A percentile compares a stretch with the other conserved stretches of the same genome.
Conservation (phyloP, 1,284 basidiomycete species). For the Xerocomus nothofagi region DNA sequence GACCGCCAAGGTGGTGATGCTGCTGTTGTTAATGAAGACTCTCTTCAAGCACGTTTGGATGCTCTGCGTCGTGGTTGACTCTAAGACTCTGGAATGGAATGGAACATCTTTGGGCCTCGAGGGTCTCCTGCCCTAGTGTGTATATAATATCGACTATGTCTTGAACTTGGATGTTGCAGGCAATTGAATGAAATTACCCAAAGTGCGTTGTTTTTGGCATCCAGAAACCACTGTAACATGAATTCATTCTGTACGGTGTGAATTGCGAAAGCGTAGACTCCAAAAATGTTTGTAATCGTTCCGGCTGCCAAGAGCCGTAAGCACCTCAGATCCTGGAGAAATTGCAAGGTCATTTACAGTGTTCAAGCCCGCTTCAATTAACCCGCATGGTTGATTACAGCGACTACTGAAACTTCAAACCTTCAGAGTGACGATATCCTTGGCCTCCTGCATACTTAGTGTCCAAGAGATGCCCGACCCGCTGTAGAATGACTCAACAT, state of each 20-base stretch:
- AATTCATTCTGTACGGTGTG: neutral
- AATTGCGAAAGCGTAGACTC: neutral
- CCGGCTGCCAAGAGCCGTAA: neutral
- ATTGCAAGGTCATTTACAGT: neutral
- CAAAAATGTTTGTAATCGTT: neutral
- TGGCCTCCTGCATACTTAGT: constrained; percentile 76
- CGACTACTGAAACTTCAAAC: constrained; percentile 36
- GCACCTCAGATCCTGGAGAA: neutral
- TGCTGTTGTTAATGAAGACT: constrained; percentile 77
- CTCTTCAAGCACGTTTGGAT: constrained; percentile 84
- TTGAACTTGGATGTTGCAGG: neutral
- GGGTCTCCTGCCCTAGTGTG: constrained; percentile 2
- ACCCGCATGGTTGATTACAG: neutral
- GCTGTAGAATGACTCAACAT: constrained; percentile 90
- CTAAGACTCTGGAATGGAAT: constrained; percentile 2
- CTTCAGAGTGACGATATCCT: constrained; percentile 65
- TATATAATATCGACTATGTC: neutral
- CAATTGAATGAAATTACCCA: neutral
- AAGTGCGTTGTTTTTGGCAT: neutral
- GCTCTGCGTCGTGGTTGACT: constrained; percentile 66
- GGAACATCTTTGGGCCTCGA: neutral
- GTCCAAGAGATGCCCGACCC: constrained; percentile 92
- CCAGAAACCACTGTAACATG: neutral
- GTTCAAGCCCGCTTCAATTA: neutral
- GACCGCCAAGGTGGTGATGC: constrained; percentile 39